Evolutionary conservation across 2,329 filamentous ascomycete genomes (phyloP), one percentile per base, ranked within the genome.

Genomic region (Fusarium cyanostomum): DNA sequence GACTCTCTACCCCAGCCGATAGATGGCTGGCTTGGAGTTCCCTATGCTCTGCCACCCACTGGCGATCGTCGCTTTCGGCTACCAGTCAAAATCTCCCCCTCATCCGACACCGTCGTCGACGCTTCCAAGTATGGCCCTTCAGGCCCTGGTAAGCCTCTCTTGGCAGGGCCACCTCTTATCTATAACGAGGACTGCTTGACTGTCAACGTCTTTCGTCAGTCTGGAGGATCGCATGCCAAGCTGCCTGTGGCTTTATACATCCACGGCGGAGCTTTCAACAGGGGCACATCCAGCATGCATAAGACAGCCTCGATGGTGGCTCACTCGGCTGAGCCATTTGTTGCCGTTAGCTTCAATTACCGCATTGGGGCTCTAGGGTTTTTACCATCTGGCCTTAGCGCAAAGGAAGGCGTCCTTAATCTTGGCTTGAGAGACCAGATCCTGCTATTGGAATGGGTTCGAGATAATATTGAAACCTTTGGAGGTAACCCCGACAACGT

Each of bases 261-360:
- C 15, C 86, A 89, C 63, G 87, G 87, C 0, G 68, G 68, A 7
- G 68, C 68, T 0, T 70, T 70, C 7, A 70, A 70, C 21, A 86
- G 87, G 66, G 80, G 84, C 31, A 70, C 74, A 54, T 80, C 83
- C 39, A 69, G 75, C 33, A 82, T 83, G 77, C 81, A 89, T 55
- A 83, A 90, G 68, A 86, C 89, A 52, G 82, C 82, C 0, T 85
- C 84, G 12, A 86, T 91, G 77, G 82, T 89, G 6, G 81, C 83
- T 2, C 88, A 83, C 75, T 74, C 82, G 0, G 72, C 77, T 12
- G 54, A 54, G 15, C 81, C 83, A 0, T 77, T 90, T 44, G 78
- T 86, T 35, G 81, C 74, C 5, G 77, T 84, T 2, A 79, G 77
- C 30, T 79, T 83, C 68, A 79, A 79, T 64, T 81, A 87, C 69